These are phyloP conservation scores for Ophiostoma montium DNA, from an alignment of 2,329 filamentous ascomycete species.

Conservation along the genomic window DNA sequence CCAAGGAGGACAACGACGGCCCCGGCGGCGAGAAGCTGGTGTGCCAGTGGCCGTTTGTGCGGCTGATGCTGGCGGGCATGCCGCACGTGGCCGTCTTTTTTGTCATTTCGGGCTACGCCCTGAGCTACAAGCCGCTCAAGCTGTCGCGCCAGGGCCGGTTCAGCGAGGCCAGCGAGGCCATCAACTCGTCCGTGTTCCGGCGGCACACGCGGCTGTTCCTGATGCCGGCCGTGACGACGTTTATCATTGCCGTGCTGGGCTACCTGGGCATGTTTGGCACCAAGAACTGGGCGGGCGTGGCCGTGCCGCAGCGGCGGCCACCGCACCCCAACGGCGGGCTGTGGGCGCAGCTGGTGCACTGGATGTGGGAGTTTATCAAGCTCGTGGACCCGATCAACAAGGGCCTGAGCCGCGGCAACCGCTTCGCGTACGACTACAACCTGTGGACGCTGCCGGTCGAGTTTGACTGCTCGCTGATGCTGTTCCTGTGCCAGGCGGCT, in stretches of 20 bases:
- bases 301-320: conserved; percentile 8
- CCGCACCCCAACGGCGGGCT: conserved; percentile 2
- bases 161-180: conserved; percentile 11
- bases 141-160: conserved; percentile 12
- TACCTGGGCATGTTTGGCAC: conserved; percentile 10
- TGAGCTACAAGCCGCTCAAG: conserved; percentile 15
- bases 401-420: conserved; percentile 4
- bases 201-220: conserved; percentile 14
- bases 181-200: conserved; percentile 13
- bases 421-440: conserved; percentile 20
- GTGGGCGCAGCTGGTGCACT: conserved; percentile 7
- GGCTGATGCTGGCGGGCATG: conserved; percentile 21
- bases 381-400: conserved; percentile 12
- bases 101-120: conserved; percentile 28
- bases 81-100: conserved; percentile 29
- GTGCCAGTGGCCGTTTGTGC: conserved; percentile 23
- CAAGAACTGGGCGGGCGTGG: conserved; percentile 7
- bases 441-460: conserved; percentile 25
- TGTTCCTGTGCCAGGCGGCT: conserved; percentile 22
- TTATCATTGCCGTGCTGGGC: conserved; percentile 6
- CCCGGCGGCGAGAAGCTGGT: conserved; percentile 9
- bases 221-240: conserved; percentile 10
- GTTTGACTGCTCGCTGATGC: conserved; percentile 22
- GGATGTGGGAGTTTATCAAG: conserved; percentile 1
- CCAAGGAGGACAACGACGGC: conserved; percentile 9